Percentiles rank a stretch among this genome's conserved stretches.
Evolutionary conservation across 805 yeast species (phyloP).

Genomic region (Cyberlindnera americana): DNA sequence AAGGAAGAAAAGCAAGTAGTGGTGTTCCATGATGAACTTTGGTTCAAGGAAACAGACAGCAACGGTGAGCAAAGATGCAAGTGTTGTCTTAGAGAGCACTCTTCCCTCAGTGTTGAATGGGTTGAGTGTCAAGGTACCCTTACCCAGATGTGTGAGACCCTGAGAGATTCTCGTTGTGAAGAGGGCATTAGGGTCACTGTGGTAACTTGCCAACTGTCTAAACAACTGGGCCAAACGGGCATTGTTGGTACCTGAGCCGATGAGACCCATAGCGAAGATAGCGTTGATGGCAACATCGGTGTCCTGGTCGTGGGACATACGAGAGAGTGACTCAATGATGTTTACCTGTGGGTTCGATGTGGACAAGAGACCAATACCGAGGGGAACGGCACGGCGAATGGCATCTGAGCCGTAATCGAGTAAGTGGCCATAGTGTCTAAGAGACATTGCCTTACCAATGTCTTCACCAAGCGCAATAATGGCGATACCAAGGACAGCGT

Average conservation of each 20-base stretch:
- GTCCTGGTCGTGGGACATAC: conserved; percentile 95
- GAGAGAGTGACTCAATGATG: conserved; percentile 91
- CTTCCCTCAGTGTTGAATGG: conserved; percentile 89
- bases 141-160: conserved; percentile 92
- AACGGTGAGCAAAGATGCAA: conserved; percentile 85
- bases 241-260: conserved; percentile 98
- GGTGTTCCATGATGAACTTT: conserved; percentile 75
- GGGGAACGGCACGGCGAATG: conserved; percentile 90
- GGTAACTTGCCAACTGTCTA: conserved; percentile 92
- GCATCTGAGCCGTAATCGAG: conserved; percentile 96
- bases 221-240: conserved; percentile 95
- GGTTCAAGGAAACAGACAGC: conserved; percentile 85
- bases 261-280: conserved; percentile 94
- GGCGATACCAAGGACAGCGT: conserved; percentile 93
- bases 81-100: conserved; percentile 79
- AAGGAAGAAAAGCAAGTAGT: conserved; percentile 78
- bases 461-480: conserved; percentile 96
- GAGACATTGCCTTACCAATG: conserved; percentile 94
- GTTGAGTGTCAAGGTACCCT: conserved; percentile 86
- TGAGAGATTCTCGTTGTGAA: conserved; percentile 94
- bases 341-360: conserved; percentile 95
- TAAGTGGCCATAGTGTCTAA: conserved; percentile 94
- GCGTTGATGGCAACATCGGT: conserved; percentile 92
- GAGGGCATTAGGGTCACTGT: conserved; percentile 85
- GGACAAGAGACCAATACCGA: conserved; percentile 95